Evolutionary conservation across 257 asterid species (phyloP).

Genomic region (Przewalskia tangutica): DNA sequence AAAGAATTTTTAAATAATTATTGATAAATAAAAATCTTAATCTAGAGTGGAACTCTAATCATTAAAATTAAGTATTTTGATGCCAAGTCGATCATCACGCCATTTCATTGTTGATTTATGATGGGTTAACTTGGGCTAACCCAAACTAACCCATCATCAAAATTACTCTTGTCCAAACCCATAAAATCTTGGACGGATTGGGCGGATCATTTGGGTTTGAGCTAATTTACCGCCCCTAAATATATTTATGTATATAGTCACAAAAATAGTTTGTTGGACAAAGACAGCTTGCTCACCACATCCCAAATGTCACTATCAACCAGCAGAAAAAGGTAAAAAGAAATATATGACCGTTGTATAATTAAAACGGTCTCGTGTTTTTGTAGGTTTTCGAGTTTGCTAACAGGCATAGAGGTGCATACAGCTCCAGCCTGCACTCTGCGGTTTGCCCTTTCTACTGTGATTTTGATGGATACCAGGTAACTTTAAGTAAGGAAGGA

Average conservation of each 20-base stretch:
- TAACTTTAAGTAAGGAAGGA: not conserved
- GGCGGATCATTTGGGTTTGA: too few relatives aligned
- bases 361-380: slow-evolving; percentile 5
- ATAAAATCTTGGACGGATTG: too few relatives aligned
- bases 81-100: too few relatives aligned
- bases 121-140: too few relatives aligned
- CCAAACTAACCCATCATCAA: too few relatives aligned
- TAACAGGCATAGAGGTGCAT: slow-evolving; percentile 80
- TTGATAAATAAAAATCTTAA: too few relatives aligned
- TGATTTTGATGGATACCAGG: slow-evolving; percentile 81
- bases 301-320: not conserved
- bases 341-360: slow-evolving; percentile 10
- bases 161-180: too few relatives aligned
- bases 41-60: too few relatives aligned
- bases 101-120: too few relatives aligned
- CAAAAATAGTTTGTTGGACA: not conserved
- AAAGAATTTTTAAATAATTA: too few relatives aligned
- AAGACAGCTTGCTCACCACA: not conserved
- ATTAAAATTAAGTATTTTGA: too few relatives aligned
- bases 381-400: slow-evolving; percentile 81
- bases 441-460: slow-evolving; percentile 94
- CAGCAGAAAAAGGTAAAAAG: not conserved
- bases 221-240: too few relatives aligned
- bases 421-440: slow-evolving; percentile 53
- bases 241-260: not conserved